phyloP scores from a whole-genome alignment of 208 protist genomes.

The Entamoeba histolytica region DNA sequence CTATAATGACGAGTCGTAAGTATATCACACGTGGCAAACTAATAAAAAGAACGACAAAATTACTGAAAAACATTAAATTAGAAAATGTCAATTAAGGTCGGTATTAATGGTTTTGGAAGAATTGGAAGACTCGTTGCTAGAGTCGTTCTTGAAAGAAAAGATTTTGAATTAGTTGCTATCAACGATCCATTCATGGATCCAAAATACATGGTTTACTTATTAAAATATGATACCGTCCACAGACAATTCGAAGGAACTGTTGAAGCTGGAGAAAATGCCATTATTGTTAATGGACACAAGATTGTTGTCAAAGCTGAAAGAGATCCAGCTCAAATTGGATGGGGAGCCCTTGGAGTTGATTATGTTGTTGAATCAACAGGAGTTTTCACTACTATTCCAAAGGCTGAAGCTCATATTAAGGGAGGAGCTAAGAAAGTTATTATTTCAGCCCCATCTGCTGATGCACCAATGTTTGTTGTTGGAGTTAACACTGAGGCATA shows the following conservation, averaged over 20 bases:
- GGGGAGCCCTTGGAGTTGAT: slow-evolving; percentile 63
- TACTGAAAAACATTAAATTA: too few relatives aligned
- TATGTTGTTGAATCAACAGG: slow-evolving; percentile 93
- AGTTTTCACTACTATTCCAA: slow-evolving; percentile 71
- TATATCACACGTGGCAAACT: too few relatives aligned
- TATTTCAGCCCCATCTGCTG: slow-evolving; percentile 86
- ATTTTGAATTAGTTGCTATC: neutral
- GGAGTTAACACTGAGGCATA: slow-evolving; percentile 85
- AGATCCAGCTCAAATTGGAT: slow-evolving; percentile 71
- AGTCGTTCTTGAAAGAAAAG: slow-evolving; percentile 26
- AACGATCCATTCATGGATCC: slow-evolving; percentile 72
- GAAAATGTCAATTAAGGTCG: neutral
- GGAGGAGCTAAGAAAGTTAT: slow-evolving; percentile 85
- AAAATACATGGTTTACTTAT: slow-evolving; percentile 66
- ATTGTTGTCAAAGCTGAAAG: slow-evolving; percentile 27
- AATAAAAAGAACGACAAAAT: too few relatives aligned
- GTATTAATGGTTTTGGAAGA: slow-evolving; percentile 70
- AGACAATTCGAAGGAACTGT: slow-evolving; percentile 52
- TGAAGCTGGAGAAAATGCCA: slow-evolving; percentile 16
- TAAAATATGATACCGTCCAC: slow-evolving; percentile 79
- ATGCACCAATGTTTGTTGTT: slow-evolving; percentile 82
- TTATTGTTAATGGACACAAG: slow-evolving; percentile 40
- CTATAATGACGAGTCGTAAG: too few relatives aligned
- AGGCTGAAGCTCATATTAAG: slow-evolving; percentile 64
- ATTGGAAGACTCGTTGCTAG: slow-evolving; percentile 67